phyloP scores from a whole-genome alignment of 371 early-diverging fungal species.

The Capniomyces stellatus region DNA sequence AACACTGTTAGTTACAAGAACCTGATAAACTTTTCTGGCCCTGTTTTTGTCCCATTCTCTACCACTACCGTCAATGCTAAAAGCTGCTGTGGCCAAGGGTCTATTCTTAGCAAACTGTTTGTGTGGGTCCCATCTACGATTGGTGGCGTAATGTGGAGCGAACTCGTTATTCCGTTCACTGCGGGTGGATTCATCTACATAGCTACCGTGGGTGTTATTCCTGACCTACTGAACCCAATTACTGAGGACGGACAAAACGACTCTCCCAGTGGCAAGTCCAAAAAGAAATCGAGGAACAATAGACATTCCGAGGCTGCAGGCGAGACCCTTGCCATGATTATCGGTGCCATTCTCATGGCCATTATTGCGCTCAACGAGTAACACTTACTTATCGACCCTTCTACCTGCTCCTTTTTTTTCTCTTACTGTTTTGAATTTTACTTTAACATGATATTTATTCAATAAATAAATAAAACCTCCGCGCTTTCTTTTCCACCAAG shows the following conservation, averaged over 20 bases:
- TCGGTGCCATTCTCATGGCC: constrained; percentile 29
- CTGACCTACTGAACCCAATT: constrained; percentile 48
- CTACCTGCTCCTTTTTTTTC: too few relatives aligned
- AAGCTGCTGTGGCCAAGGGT: too few relatives aligned
- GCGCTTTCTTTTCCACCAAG: too few relatives aligned
- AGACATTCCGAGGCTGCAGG: constrained; percentile 7
- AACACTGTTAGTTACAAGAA: constrained; percentile 8
- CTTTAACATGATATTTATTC: too few relatives aligned
- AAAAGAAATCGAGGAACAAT: constrained; percentile 4
- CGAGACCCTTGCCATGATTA: constrained; percentile 24
- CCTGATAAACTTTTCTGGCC: constrained; percentile 11
- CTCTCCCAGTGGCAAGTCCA: too few relatives aligned
- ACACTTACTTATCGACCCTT: background rate
- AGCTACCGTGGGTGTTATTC: constrained; percentile 72
- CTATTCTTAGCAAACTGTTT: background rate
- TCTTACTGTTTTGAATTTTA: too few relatives aligned
- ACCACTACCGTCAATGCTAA: too few relatives aligned
- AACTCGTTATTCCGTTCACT: constrained; percentile 67
- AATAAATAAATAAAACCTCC: too few relatives aligned
- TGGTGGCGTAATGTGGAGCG: constrained; percentile 38
- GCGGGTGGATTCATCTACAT: constrained; percentile 83
- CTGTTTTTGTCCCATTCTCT: constrained; percentile 12
- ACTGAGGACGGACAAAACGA: constrained; percentile 30
- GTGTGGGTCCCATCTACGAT: constrained; percentile 15
- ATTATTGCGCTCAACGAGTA: constrained; percentile 25